Evolutionary conservation across 208 protist genomes (phyloP).

Genomic region (Porcisia hertigi): DNA sequence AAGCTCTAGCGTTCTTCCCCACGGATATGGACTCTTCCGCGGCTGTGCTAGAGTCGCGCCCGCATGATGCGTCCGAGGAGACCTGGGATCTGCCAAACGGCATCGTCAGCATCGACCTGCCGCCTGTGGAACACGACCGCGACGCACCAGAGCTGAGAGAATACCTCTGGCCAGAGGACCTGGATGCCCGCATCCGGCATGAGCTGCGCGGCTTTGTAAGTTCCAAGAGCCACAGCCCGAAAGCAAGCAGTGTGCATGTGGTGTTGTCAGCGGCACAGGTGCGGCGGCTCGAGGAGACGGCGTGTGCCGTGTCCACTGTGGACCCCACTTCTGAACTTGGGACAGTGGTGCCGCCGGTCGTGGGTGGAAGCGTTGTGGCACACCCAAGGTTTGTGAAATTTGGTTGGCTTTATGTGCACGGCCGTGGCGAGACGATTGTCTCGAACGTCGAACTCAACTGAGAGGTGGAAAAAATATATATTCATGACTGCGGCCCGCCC

Average conservation of each 20-base stretch:
- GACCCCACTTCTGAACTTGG: neutral
- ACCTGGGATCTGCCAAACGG: neutral
- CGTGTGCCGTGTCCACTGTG: neutral
- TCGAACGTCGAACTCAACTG: constrained; percentile 8
- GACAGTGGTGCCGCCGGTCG: neutral
- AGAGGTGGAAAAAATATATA: neutral
- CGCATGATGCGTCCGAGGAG: neutral
- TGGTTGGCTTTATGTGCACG: constrained; percentile 34
- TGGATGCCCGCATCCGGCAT: constrained; percentile 49
- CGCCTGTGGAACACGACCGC: constrained; percentile 11
- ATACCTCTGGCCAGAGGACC: constrained; percentile 43
- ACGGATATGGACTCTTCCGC: neutral
- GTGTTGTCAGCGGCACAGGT: constrained; percentile 14
- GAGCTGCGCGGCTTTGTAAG: constrained; percentile 32
- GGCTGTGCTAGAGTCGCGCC: neutral
- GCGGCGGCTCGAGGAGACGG: constrained; percentile 13
- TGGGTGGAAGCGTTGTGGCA: constrained; percentile 8
- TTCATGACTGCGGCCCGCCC: neutral
- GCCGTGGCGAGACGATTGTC: constrained; percentile 23
- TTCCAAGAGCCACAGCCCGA: neutral
- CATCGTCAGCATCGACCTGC: constrained; percentile 3
- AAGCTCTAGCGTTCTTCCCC: neutral
- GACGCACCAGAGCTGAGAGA: constrained; percentile 10
- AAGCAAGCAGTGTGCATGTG: constrained; percentile 9
- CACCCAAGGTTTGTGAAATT: constrained; percentile 9